These are phyloP conservation scores for Dichotomocladium elegans DNA, from an alignment of 371 early-diverging fungal genomes.

Conservation along the genomic window DNA sequence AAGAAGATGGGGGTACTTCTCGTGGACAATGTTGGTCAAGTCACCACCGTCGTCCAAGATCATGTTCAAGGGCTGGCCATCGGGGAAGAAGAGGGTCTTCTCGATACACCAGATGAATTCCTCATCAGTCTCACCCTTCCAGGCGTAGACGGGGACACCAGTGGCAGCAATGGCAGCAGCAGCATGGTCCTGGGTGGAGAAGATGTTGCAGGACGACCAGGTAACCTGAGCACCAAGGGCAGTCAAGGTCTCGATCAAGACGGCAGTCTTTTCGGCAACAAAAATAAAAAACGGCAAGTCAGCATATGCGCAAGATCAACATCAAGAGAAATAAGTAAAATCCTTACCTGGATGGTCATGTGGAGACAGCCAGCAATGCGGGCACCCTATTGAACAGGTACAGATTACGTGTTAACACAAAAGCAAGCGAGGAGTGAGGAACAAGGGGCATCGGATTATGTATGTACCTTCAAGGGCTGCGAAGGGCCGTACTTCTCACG, in stretches of 20 bases:
- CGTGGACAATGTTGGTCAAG: conserved; percentile 94
- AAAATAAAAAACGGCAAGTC: background rate
- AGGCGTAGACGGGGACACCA: conserved; percentile 85
- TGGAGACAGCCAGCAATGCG: conserved; percentile 98
- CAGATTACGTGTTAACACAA: background rate
- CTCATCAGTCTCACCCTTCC: conserved; percentile 98
- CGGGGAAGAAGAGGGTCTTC: conserved; percentile 94
- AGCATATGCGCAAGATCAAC: background rate
- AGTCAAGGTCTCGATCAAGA: conserved; percentile 95
- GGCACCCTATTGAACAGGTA: conserved; percentile 61
- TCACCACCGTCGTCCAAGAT: conserved; percentile 99
- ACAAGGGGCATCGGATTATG: background rate
- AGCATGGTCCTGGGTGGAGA: conserved; percentile 98
- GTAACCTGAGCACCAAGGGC: conserved; percentile 96
- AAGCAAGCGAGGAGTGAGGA: background rate
- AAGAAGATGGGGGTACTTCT: conserved; percentile 86
- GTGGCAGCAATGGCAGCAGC: conserved; percentile 85
- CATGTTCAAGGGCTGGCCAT: conserved; percentile 95
- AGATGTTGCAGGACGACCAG: conserved; percentile 99
- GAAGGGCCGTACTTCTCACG: conserved; percentile 88
- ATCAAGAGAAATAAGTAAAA: background rate
- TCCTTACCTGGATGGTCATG: conserved; percentile 80
- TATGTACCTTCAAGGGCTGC: conserved; percentile 73
- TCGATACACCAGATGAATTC: conserved; percentile 99
- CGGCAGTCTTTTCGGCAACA: conserved; percentile 79